These are phyloP conservation scores for Lecanicillium sp. DNA, from an alignment of 2,329 filamentous ascomycete genomes.

Conservation along the genomic window DNA sequence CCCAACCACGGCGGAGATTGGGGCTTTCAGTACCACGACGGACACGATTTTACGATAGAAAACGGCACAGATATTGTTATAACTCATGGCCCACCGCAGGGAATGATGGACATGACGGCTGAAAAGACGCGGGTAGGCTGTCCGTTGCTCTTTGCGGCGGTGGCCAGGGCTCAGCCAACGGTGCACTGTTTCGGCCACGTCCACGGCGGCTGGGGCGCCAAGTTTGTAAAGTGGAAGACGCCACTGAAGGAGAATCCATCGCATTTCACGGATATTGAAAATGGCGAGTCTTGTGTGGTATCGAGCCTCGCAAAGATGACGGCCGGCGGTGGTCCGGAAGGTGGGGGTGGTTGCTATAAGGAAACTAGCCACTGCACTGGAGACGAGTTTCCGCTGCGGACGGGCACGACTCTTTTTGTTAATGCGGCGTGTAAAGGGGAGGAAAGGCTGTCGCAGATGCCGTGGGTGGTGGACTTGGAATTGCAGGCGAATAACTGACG, in stretches of 20 bases:
- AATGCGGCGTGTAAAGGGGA: background rate
- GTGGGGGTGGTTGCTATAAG: constrained; percentile 16
- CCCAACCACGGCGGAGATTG: constrained; percentile 27
- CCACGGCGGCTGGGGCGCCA: constrained; percentile 27
- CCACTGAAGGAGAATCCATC: constrained; percentile 21
- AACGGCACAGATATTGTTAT: constrained; percentile 21
- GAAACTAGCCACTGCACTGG: constrained; percentile 25
- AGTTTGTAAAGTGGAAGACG: constrained; percentile 37
- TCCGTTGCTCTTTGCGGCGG: constrained; percentile 20
- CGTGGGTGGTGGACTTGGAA: background rate
- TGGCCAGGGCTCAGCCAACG: constrained; percentile 19
- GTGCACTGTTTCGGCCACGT: constrained; percentile 31
- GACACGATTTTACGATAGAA: constrained; percentile 19
- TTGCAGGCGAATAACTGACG: no score
- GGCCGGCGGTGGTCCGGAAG: constrained; percentile 19
- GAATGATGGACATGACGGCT: constrained; percentile 31
- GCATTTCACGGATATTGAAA: constrained; percentile 41
- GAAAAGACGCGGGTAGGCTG: constrained; percentile 21
- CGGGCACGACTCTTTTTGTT: constrained; percentile 20
- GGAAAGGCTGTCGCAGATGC: background rate
- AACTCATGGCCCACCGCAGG: constrained; percentile 28
- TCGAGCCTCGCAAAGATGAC: no score
- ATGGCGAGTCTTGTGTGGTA: constrained; percentile 30
- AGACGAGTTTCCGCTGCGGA: constrained; percentile 17
- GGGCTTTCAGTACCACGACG: constrained; percentile 35